phyloP scores from a whole-genome alignment of 106 monocot genomes.

The Xerophyta viscosa region DNA sequence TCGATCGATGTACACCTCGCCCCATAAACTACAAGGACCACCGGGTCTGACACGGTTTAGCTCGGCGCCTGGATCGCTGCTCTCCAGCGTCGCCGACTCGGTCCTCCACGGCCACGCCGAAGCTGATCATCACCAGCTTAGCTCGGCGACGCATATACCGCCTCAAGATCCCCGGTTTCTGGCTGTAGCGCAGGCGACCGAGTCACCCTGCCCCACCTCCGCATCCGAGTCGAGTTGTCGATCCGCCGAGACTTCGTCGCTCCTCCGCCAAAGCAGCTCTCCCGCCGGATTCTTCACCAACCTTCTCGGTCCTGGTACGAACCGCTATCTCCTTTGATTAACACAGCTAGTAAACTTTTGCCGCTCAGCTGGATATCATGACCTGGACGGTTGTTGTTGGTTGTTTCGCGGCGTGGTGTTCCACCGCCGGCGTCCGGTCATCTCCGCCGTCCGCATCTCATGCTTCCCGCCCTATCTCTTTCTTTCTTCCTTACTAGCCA shows the following conservation, averaged over 20 bases:
- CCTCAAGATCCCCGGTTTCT: no score
- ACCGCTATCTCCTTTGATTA: no score
- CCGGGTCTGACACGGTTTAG: conserved; percentile 58
- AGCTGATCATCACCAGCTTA: neutral
- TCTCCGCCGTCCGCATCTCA: no score
- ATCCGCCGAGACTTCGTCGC: conserved; percentile 3
- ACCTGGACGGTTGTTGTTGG: neutral
- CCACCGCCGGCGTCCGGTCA: no score
- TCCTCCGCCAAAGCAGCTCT: conserved; percentile 84
- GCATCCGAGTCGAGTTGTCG: conserved; percentile 4
- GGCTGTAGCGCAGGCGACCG: neutral
- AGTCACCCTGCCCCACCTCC: conserved; percentile 4
- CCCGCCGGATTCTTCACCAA: conserved; percentile 86
- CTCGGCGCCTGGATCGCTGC: conserved; percentile 86
- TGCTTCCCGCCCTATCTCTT: no score
- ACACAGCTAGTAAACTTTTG: no score
- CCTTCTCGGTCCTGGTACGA: no score
- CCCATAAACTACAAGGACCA: neutral
- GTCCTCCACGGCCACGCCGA: conserved; percentile 3
- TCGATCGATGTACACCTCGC: neutral
- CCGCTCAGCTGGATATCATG: no score
- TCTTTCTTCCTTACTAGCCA: no score
- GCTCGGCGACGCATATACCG: neutral
- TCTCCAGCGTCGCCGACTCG: conserved; percentile 58
- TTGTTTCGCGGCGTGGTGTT: no score